Percentiles rank a stretch among this genome's conserved stretches.
Evolutionary conservation across 495 filamentous ascomycete genomes (phyloP).

Genomic region (Halenospora varia): DNA sequence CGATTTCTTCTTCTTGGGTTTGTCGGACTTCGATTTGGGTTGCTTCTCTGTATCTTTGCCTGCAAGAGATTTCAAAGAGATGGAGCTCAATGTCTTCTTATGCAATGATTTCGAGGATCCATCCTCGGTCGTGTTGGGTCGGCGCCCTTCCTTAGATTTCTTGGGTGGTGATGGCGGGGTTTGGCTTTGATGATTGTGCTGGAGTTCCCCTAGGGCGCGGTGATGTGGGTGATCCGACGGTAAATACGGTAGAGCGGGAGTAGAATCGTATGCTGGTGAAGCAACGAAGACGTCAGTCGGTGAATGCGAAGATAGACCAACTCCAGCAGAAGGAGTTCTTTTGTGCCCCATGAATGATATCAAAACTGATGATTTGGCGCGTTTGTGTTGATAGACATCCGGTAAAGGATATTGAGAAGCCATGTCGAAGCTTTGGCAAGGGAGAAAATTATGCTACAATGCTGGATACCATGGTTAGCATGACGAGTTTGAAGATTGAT

Average conservation of each 20-base stretch:
- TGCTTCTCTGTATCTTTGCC: slow-evolving; percentile 52
- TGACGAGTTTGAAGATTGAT: neutral
- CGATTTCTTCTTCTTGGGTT: slow-evolving; percentile 81
- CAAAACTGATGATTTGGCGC: slow-evolving; percentile 53
- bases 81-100: slow-evolving; percentile 64
- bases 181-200: slow-evolving; percentile 42
- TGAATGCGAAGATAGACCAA: slow-evolving; percentile 19
- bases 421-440: slow-evolving; percentile 15
- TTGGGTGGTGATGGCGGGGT: slow-evolving; percentile 31
- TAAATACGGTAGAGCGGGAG: slow-evolving; percentile 23
- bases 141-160: slow-evolving; percentile 32
- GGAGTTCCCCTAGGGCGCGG: slow-evolving; percentile 44
- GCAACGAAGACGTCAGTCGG: slow-evolving; percentile 17
- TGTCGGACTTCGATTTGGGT: slow-evolving; percentile 42
- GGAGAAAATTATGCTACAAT: slow-evolving; percentile 12
- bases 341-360: slow-evolving; percentile 52
- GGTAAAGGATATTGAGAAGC: slow-evolving; percentile 10
- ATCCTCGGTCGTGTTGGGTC: slow-evolving; percentile 22
- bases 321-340: slow-evolving; percentile 39
- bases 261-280: slow-evolving; percentile 18
- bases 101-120: slow-evolving; percentile 34
- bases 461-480: slow-evolving; percentile 6
- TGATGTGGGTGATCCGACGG: slow-evolving; percentile 31
- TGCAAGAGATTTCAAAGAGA: slow-evolving; percentile 59
- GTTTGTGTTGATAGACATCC: slow-evolving; percentile 20